Evolutionary conservation across 2,329 filamentous ascomycete species (phyloP).

Genomic region (Septoria petroselini): DNA sequence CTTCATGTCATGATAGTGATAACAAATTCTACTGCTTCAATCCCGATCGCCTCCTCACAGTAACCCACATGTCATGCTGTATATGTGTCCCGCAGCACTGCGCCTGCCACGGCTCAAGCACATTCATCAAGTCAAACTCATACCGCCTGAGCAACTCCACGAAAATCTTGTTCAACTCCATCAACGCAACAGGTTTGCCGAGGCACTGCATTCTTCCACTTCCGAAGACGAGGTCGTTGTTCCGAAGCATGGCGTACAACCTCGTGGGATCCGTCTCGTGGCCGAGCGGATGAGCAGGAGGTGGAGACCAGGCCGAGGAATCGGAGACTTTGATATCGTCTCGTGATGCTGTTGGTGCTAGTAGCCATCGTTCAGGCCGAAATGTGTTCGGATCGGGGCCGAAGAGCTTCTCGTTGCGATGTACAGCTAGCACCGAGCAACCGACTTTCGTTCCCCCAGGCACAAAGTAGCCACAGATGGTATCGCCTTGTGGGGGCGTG

Average conservation of each 20-base stretch:
- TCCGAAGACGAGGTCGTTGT: slow-evolving; percentile 32
- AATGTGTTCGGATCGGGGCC: slow-evolving; percentile 43
- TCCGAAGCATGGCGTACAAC: slow-evolving; percentile 10
- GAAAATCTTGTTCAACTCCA: slow-evolving; percentile 32
- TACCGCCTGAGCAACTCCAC: slow-evolving; percentile 12
- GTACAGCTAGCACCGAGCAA: slow-evolving; percentile 26
- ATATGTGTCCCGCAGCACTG: slow-evolving; percentile 12
- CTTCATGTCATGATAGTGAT: too few species aligned
- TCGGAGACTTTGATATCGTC: slow-evolving; percentile 8
- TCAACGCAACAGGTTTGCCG: slow-evolving; percentile 34
- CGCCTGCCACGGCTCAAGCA: slow-evolving; percentile 11
- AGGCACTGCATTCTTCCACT: slow-evolving; percentile 27
- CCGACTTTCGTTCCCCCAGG: slow-evolving; percentile 30
- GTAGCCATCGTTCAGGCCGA: slow-evolving; percentile 52
- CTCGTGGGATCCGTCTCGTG: slow-evolving; percentile 4
- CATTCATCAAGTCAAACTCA: slow-evolving; percentile 10
- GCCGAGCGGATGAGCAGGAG: slow-evolving; percentile 14
- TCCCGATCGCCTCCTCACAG: slow-evolving; percentile 1
- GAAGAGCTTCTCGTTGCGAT: slow-evolving; percentile 28
- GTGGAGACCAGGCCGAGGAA: slow-evolving; percentile 10
- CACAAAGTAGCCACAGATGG: slow-evolving; percentile 34
- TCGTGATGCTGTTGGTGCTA: slow-evolving; percentile 28
- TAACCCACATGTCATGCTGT: slow-evolving; percentile 13
- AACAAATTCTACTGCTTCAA: too few species aligned
- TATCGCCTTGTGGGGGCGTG: slow-evolving; percentile 36